These are phyloP conservation scores for Nyctanthes arbortristis DNA, from an alignment of 257 asterid genomes.

Conservation along the genomic window DNA sequence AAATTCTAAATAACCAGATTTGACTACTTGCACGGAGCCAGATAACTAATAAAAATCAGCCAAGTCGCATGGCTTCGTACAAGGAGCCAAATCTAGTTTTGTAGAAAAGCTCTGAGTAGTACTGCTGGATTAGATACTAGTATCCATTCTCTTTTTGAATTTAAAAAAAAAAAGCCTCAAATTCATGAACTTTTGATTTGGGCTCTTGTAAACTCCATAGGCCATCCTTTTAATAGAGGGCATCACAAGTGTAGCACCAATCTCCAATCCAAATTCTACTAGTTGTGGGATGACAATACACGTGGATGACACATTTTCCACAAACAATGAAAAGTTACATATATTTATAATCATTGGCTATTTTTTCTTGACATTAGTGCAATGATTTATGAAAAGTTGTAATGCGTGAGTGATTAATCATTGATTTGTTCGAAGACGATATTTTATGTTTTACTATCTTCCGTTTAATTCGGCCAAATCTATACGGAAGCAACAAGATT, in stretches of 20 bases:
- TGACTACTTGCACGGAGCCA: too few relatives aligned
- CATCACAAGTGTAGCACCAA: neutral
- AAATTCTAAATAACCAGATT: too few relatives aligned
- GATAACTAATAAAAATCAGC: too few relatives aligned
- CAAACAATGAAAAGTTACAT: neutral
- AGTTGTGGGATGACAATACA: neutral
- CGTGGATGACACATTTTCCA: conserved; percentile 1
- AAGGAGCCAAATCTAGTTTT: too few relatives aligned
- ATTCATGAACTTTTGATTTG: neutral
- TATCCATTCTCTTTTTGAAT: too few relatives aligned
- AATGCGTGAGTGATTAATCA: neutral
- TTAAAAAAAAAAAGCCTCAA: too few relatives aligned
- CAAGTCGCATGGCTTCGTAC: too few relatives aligned
- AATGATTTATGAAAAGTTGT: neutral
- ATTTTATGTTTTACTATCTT: neutral
- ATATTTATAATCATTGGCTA: neutral
- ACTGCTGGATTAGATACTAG: too few relatives aligned
- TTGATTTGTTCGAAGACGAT: neutral
- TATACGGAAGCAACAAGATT: too few relatives aligned
- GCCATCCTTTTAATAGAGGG: neutral
- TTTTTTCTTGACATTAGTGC: neutral
- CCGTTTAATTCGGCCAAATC: neutral
- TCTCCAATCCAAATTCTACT: conserved; percentile 1
- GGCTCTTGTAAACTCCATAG: neutral
- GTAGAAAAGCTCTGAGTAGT: too few relatives aligned